A percentile compares a stretch with the other conserved stretches of the same genome.
These are phyloP conservation scores for Fusarium vanettenii DNA, from an alignment of 2,329 filamentous ascomycete species.

Conservation along the genomic window DNA sequence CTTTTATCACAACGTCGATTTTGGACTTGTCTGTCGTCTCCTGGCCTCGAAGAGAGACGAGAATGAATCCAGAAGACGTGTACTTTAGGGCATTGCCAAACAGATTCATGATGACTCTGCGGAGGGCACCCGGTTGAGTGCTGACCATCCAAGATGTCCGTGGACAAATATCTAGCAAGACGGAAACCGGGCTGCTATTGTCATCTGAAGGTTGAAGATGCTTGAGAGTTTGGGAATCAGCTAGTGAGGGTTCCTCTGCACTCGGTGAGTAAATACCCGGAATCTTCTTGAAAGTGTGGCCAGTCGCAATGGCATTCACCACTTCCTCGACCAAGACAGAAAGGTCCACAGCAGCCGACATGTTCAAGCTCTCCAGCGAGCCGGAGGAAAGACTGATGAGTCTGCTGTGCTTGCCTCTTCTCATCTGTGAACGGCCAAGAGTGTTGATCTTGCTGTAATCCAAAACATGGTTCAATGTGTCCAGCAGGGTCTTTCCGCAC, in stretches of 20 bases:
- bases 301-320: conserved; percentile 53
- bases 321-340: conserved; percentile 52
- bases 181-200: conserved; percentile 49
- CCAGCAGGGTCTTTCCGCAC: conserved; percentile 60
- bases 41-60: conserved; percentile 50
- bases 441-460: conserved; percentile 57
- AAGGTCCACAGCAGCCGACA: conserved; percentile 48
- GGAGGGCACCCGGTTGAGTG: conserved; percentile 62
- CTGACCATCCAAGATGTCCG: conserved; percentile 62
- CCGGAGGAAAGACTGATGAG: conserved; percentile 39
- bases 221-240: background rate
- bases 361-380: conserved; percentile 47
- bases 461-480: conserved; percentile 62
- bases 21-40: conserved; percentile 32
- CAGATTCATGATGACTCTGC: conserved; percentile 71
- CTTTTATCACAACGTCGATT: conserved; percentile 53
- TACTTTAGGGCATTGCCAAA: conserved; percentile 74
- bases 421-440: conserved; percentile 43
- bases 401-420: conserved; percentile 36
- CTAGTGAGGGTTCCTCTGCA: background rate
- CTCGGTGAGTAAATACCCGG: background rate
- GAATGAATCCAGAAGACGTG: conserved; percentile 63
- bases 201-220: background rate
- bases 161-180: conserved; percentile 63
- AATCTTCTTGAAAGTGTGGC: conserved; percentile 50